phyloP scores from a whole-genome alignment of 495 filamentous ascomycete genomes.

The Aspergillus egyptiacus region DNA sequence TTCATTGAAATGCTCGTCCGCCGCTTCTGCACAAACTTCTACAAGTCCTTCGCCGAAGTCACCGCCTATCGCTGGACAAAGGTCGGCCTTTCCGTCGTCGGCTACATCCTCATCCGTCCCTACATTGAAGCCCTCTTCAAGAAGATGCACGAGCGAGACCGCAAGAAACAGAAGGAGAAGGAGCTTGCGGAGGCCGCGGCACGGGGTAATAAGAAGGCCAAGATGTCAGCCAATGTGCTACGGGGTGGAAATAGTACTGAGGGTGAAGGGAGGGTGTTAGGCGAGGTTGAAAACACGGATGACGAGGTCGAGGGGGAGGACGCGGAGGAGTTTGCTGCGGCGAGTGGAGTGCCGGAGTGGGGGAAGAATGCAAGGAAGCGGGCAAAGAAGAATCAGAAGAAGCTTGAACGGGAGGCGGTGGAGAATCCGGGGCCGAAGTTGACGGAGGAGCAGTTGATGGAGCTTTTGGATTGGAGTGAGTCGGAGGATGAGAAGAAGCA shows the following conservation, averaged over 20 bases:
- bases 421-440: slow-evolving; percentile 41
- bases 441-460: slow-evolving; percentile 54
- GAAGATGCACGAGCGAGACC: slow-evolving; percentile 52
- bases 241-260: slow-evolving; percentile 47
- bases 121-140: slow-evolving; percentile 52
- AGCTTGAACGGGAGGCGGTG: slow-evolving; percentile 41
- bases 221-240: slow-evolving; percentile 56
- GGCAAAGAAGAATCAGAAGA: slow-evolving; percentile 54
- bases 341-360: slow-evolving; percentile 46
- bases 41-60: slow-evolving; percentile 49
- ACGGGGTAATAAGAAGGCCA: slow-evolving; percentile 53
- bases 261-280: slow-evolving; percentile 38
- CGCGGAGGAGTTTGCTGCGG: slow-evolving; percentile 47
- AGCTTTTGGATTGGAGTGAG: slow-evolving; percentile 58
- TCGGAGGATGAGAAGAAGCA: slow-evolving; percentile 31
- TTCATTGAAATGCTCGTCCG: slow-evolving; percentile 20
- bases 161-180: slow-evolving; percentile 46
- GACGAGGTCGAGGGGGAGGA: slow-evolving; percentile 49
- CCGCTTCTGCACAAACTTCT: slow-evolving; percentile 50
- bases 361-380: slow-evolving; percentile 53
- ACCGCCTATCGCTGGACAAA: slow-evolving; percentile 54
- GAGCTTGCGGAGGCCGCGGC: slow-evolving; percentile 35
- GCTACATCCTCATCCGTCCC: slow-evolving; percentile 60
- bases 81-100: slow-evolving; percentile 53
- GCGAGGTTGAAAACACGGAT: slow-evolving; percentile 42